A percentile compares a stretch with the other conserved stretches of the same genome.
phyloP scores from a whole-genome alignment of 108 stramenopile species.

The Fragilaria crotonensis region DNA sequence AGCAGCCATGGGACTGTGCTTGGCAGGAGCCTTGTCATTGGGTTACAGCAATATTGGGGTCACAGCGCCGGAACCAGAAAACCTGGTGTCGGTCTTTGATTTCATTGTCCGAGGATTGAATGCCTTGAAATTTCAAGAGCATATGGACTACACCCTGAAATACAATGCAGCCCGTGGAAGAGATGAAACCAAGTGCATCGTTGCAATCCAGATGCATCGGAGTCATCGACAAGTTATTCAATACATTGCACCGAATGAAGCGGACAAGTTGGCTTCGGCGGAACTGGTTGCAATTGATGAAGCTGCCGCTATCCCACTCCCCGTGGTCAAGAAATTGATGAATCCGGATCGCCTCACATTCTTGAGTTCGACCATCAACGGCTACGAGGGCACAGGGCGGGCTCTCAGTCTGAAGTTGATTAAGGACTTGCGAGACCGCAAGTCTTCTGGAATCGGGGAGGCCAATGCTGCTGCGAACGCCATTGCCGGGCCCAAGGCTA shows the following conservation, averaged over 20 bases:
- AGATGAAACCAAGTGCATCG: constrained; percentile 80
- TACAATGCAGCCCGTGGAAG: constrained; percentile 74
- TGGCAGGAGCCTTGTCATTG: constrained; percentile 93
- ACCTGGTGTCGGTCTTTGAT: constrained; percentile 94
- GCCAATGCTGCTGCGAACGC: constrained; percentile 61
- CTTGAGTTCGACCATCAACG: constrained; percentile 95
- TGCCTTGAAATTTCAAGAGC: constrained; percentile 94
- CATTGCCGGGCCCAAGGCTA: constrained; percentile 57
- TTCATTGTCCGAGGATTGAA: constrained; percentile 91
- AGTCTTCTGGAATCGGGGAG: constrained; percentile 32
- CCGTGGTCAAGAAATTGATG: constrained; percentile 85
- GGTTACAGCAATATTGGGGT: constrained; percentile 91
- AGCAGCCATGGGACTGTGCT: constrained; percentile 95
- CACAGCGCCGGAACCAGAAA: constrained; percentile 98
- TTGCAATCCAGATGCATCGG: constrained; percentile 81
- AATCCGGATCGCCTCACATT: constrained; percentile 79
- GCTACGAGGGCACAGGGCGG: constrained; percentile 99
- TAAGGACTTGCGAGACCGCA: constrained; percentile 85
- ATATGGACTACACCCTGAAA: constrained; percentile 88
- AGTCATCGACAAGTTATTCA: constrained; percentile 90
- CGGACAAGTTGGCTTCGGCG: constrained; percentile 87
- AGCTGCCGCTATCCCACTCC: constrained; percentile 99
- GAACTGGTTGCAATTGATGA: constrained; percentile 98
- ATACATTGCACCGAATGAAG: constrained; percentile 81
- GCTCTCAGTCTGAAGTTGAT: constrained; percentile 96